phyloP scores from a whole-genome alignment of 2,329 filamentous ascomycete species.

The Sclerotinia sclerotiorum region DNA sequence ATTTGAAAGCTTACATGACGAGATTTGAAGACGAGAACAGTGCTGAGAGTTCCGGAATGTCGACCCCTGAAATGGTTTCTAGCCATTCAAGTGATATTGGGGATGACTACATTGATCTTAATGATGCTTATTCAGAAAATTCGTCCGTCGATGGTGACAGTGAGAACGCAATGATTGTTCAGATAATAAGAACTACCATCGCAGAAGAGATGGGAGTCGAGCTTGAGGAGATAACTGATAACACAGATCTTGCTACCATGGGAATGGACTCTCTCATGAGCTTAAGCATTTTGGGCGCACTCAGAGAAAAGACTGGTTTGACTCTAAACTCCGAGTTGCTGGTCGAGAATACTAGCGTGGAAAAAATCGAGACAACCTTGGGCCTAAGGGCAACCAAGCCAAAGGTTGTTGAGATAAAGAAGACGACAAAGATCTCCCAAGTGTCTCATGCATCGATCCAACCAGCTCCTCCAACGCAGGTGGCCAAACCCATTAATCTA shows the following conservation, averaged over 20 bases:
- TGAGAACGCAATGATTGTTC: slow-evolving; percentile 18
- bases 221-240: slow-evolving; percentile 24
- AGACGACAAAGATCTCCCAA: slow-evolving; percentile 2
- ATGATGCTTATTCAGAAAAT: slow-evolving; percentile 8
- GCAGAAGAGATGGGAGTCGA: slow-evolving; percentile 23
- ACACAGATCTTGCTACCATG: slow-evolving; percentile 23
- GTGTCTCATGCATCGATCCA: not conserved
- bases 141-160: not conserved
- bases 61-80: slow-evolving; percentile 18
- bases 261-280: slow-evolving; percentile 25
- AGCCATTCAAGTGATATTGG: slow-evolving; percentile 3
- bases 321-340: slow-evolving; percentile 45
- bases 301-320: slow-evolving; percentile 21
- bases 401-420: slow-evolving; percentile 14
- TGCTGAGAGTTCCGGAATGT: slow-evolving; percentile 15
- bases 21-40: slow-evolving; percentile 16
- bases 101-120: slow-evolving; percentile 13
- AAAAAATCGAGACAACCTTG: slow-evolving; percentile 30
- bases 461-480: slow-evolving; percentile 9
- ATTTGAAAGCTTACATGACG: slow-evolving; percentile 23
- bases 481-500: slow-evolving; percentile 9
- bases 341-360: slow-evolving; percentile 32
- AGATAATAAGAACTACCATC: slow-evolving; percentile 30
- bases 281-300: slow-evolving; percentile 21
- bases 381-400: slow-evolving; percentile 26